Conservation (phyloP, 495 filamentous ascomycete species). For the Sabuloglossum arenarium region DNA sequence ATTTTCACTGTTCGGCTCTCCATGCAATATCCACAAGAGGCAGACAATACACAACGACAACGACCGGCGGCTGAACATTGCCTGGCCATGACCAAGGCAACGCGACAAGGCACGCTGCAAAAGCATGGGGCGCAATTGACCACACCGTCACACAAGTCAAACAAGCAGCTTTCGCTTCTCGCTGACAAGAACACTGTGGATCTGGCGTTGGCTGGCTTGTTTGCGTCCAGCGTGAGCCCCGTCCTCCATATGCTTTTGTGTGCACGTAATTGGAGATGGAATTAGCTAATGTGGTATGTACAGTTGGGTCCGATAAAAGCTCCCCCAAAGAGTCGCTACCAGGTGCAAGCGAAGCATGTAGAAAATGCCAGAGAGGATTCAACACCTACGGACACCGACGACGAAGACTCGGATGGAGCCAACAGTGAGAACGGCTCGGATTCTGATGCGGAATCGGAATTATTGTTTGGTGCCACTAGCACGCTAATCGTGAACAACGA, state of each 20-base stretch:
- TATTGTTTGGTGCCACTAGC: slow-evolving; percentile 4
- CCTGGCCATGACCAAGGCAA: not conserved
- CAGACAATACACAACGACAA: too few relatives aligned
- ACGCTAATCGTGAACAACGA: slow-evolving; percentile 8
- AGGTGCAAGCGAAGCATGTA: not conserved
- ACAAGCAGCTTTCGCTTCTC: slow-evolving; percentile 14
- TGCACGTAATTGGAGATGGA: not conserved
- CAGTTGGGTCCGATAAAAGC: not conserved
- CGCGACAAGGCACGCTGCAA: not conserved
- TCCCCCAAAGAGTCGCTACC: not conserved
- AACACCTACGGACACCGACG: not conserved
- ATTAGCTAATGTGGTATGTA: not conserved
- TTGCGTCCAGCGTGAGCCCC: slow-evolving; percentile 53
- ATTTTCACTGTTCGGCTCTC: too few relatives aligned
- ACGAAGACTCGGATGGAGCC: slow-evolving; percentile 8
- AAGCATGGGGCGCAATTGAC: not conserved
- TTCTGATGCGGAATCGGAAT: slow-evolving; percentile 13
- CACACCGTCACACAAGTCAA: not conserved
- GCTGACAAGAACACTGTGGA: slow-evolving; percentile 33
- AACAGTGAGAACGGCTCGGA: slow-evolving; percentile 10
- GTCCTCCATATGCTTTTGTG: not conserved
- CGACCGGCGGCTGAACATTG: too few relatives aligned
- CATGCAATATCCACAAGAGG: too few relatives aligned
- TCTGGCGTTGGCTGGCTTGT: slow-evolving; percentile 56
- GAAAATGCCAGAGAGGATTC: not conserved